A percentile compares a stretch with the other conserved stretches of the same genome.
Evolutionary conservation across 73 alveolate genomes (phyloP).

Genomic region (Paramecium octaurelia): DNA sequence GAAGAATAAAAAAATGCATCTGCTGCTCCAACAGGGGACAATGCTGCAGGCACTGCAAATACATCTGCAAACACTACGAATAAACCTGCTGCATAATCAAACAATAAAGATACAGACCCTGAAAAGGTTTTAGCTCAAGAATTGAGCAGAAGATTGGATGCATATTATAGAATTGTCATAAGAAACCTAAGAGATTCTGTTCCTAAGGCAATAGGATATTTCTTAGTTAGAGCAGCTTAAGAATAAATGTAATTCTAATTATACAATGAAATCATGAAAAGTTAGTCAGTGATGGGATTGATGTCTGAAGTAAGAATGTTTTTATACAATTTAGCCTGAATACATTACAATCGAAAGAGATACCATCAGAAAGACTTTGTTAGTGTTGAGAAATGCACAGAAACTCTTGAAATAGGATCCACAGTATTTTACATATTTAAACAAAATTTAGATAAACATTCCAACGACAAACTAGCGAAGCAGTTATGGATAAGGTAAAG

Average conservation of each 20-base stretch:
- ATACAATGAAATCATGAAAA: constrained; percentile 74
- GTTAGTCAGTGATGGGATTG: constrained; percentile 70
- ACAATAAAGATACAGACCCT: constrained; percentile 65
- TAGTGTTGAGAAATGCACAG: constrained; percentile 75
- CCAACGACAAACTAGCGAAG: constrained; percentile 26
- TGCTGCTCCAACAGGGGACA: constrained; percentile 32
- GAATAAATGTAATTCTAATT: constrained; percentile 61
- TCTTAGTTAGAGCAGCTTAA: constrained; percentile 91
- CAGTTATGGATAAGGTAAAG: not conserved
- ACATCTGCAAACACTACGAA: not conserved
- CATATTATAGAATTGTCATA: constrained; percentile 89
- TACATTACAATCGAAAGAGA: constrained; percentile 84
- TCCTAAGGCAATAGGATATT: constrained; percentile 97
- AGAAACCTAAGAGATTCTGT: constrained; percentile 92
- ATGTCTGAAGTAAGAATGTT: constrained; percentile 52
- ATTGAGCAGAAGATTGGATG: constrained; percentile 87
- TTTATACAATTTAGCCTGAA: constrained; percentile 70
- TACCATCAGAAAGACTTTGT: constrained; percentile 68
- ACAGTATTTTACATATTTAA: constrained; percentile 62
- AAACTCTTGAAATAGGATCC: constrained; percentile 88
- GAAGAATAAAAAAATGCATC: not conserved
- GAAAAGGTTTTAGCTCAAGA: constrained; percentile 81
- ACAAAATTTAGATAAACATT: constrained; percentile 30
- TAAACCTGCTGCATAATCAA: constrained; percentile 49
- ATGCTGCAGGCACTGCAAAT: constrained; percentile 22